phyloP scores from a whole-genome alignment of 768 basidiomycete species.

The Mycena vulgaris region DNA sequence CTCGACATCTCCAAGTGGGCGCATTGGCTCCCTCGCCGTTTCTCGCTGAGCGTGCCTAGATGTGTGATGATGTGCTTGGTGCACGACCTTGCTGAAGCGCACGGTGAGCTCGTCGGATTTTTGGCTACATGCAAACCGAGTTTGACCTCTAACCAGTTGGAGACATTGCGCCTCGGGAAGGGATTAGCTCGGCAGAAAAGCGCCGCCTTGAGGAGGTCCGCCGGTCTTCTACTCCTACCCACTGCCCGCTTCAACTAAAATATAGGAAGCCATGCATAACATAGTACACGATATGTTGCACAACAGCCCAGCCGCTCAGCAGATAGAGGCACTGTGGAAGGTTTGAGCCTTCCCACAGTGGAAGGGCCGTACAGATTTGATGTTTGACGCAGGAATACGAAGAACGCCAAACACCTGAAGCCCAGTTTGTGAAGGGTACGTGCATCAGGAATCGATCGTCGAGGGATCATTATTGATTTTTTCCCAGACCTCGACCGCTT shows the following conservation, averaged over 20 bases:
- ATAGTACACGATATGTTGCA: slow-evolving; percentile 94
- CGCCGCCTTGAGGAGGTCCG: slow-evolving; percentile 77
- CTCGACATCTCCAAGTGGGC: slow-evolving; percentile 82
- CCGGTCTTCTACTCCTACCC: not conserved
- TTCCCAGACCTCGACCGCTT: slow-evolving; percentile 87
- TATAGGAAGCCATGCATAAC: slow-evolving; percentile 89
- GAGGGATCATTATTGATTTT: not conserved
- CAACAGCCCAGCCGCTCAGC: slow-evolving; percentile 74
- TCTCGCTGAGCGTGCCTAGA: slow-evolving; percentile 51
- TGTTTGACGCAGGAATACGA: slow-evolving; percentile 81
- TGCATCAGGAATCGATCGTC: no score
- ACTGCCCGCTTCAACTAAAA: slow-evolving; percentile 4
- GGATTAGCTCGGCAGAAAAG: slow-evolving; percentile 88
- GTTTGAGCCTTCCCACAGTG: slow-evolving; percentile 44
- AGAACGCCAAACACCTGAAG: slow-evolving; percentile 78
- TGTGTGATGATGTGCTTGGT: slow-evolving; percentile 93
- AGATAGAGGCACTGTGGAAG: slow-evolving; percentile 81
- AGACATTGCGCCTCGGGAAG: slow-evolving; percentile 93
- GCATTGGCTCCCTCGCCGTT: not conserved
- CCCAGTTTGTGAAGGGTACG: slow-evolving; percentile 88
- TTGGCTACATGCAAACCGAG: not conserved
- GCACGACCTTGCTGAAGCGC: slow-evolving; percentile 97
- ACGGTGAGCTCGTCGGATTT: slow-evolving; percentile 63
- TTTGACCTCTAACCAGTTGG: slow-evolving; percentile 72
- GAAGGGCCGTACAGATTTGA: not conserved